phyloP scores from a whole-genome alignment of 192 early-diverging fungal genomes.

The Jimgerdemannia lactiflua region DNA sequence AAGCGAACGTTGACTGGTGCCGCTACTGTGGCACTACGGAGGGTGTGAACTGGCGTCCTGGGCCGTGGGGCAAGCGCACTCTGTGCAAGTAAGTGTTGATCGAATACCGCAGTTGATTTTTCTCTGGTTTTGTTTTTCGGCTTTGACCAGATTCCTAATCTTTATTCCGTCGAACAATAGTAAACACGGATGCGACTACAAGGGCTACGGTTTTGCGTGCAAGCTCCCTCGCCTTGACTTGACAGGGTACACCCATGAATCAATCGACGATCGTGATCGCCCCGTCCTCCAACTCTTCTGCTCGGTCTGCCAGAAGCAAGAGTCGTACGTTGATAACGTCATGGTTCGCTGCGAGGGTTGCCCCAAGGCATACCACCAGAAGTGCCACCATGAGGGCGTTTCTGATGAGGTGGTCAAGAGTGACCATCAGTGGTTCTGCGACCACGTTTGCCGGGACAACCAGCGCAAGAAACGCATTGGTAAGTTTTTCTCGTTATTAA shows the following conservation, averaged over 20 bases:
- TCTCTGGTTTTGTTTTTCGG: background rate
- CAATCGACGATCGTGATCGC: slow-evolving; percentile 73
- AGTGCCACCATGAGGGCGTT: slow-evolving; percentile 47
- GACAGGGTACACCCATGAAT: slow-evolving; percentile 68
- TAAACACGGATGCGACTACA: slow-evolving; percentile 95
- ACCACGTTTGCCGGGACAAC: slow-evolving; percentile 53
- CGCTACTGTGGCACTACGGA: slow-evolving; percentile 91
- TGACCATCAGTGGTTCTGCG: slow-evolving; percentile 62
- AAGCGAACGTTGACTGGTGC: slow-evolving; percentile 79
- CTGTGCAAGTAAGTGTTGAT: slow-evolving; percentile 75
- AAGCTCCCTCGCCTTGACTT: slow-evolving; percentile 86
- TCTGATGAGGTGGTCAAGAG: slow-evolving; percentile 44
- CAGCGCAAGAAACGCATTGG: slow-evolving; percentile 47
- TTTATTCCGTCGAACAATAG: slow-evolving; percentile 24
- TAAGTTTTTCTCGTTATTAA: slow-evolving; percentile 17
- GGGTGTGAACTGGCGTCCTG: slow-evolving; percentile 87
- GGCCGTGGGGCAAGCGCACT: slow-evolving; percentile 93
- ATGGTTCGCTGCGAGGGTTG: slow-evolving; percentile 85
- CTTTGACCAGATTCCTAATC: background rate
- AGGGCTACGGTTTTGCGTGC: slow-evolving; percentile 90
- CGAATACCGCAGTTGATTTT: background rate
- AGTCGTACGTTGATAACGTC: slow-evolving; percentile 55
- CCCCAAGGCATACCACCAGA: slow-evolving; percentile 76
- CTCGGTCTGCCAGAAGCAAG: slow-evolving; percentile 69
- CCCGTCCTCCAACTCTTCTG: slow-evolving; percentile 91